Evolutionary conservation across 1,139 yeast genomes (phyloP).

Genomic region (Meyerozyma smithsonii): DNA sequence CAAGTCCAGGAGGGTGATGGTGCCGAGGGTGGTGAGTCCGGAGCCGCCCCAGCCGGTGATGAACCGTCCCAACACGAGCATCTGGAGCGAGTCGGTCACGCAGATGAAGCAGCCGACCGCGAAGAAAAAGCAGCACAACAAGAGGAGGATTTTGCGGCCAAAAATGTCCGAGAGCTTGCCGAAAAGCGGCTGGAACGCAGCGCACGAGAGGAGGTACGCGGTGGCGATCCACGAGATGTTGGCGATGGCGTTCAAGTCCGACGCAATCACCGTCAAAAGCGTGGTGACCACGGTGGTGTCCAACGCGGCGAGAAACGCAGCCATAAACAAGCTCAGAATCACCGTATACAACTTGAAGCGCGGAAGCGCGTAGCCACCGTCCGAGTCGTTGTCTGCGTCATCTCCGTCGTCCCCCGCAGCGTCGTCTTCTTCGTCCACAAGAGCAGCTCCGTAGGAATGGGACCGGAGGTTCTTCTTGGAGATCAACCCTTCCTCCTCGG

Average conservation of each 20-base stretch:
- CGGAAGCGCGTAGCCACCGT: constrained; percentile 30
- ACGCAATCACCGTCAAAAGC: constrained; percentile 37
- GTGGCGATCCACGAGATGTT: constrained; percentile 47
- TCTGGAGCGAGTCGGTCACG: constrained; percentile 33
- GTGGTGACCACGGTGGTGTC: constrained; percentile 45
- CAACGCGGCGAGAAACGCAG: constrained; percentile 39
- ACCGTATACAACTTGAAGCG: constrained; percentile 26
- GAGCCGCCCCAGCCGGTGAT: constrained; percentile 58
- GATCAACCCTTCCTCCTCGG: constrained; percentile 30
- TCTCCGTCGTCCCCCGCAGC: too few relatives aligned
- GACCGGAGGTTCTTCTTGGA: constrained; percentile 6
- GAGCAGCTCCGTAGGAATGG: constrained; percentile 8
- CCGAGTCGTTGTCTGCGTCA: constrained; percentile 12
- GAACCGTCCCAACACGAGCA: constrained; percentile 55
- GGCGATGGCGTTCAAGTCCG: constrained; percentile 36
- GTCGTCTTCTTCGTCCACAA: constrained; percentile 3
- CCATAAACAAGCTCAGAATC: constrained; percentile 33
- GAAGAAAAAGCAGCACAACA: constrained; percentile 33
- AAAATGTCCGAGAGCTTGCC: constrained; percentile 85
- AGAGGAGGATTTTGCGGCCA: constrained; percentile 57
- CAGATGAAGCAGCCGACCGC: constrained; percentile 39
- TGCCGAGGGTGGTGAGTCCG: constrained; percentile 47
- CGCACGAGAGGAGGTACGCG: constrained; percentile 30
- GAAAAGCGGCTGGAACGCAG: constrained; percentile 63
- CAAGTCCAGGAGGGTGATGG: constrained; percentile 49